Base-by-base conservation (phyloP, 1,139 yeast genomes). In the Taphrina populina region DNA sequence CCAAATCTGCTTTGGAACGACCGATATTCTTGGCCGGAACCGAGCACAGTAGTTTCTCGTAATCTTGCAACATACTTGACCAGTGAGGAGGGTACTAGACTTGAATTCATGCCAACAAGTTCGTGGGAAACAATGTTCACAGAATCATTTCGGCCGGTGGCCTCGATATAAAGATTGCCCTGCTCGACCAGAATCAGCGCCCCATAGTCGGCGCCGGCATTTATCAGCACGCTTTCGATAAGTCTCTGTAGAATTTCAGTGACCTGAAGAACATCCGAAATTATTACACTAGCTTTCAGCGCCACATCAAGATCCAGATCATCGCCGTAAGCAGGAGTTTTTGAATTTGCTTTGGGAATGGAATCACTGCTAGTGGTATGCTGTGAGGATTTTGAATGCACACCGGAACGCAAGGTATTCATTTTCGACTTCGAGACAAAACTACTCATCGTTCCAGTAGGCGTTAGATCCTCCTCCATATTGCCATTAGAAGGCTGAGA, bases 191-290 rank as follows among this genome's bases (percentile, higher is more conserved):
- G 39, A n/a, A 61, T 34, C 2, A 61, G 53, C 7, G 63, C 63
- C 6, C 61, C 56, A 19, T 56, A 43, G 24, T 60, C 63, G 8
- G 63, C 63, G n/a, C 62, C 56, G 5, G 63, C 61, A 5, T 62
- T 60, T 27, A 46, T 45, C 8, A 61, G 59, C 19, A 61, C 59
- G 20, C 60, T 59, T 51, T 61, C 62, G 33, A 61, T 61, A 58
- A 61, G 57, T 36, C 60, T 58, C 13, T 44, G 46, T 11, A 61
- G 34, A 4, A 52, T 45, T 27, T 43, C 52, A 10, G 37, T 20
- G 40, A 43, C 44, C 17, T 52, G 46, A 4, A 36, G 19, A 11
- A 37, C 56, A 23, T 44, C 52, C 4, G 52, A 21, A 33, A 52
- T 52, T 30, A 44, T 32, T 30, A 52, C 51, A 19, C 46, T 43